Percentiles rank a stretch among this genome's conserved stretches.
These are phyloP conservation scores for Daldinia loculata DNA, from an alignment of 495 filamentous ascomycete species.

Conservation along the genomic window DNA sequence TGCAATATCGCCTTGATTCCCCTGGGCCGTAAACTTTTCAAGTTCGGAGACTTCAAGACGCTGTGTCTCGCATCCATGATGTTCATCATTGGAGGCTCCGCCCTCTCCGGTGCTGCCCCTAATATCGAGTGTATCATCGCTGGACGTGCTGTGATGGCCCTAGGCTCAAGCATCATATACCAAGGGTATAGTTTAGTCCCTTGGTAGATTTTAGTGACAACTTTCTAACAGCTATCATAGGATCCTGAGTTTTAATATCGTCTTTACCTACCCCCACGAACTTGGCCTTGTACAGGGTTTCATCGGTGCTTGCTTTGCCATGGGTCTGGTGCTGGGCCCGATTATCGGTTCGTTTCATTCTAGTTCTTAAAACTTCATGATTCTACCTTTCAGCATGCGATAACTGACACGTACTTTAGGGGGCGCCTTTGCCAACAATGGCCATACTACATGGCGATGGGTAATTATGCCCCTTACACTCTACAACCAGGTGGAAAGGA, in stretches of 20 bases:
- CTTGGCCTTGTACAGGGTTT: constrained; percentile 57
- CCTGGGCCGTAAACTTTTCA: constrained; percentile 54
- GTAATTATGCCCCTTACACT: constrained; percentile 11
- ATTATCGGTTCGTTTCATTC: constrained; percentile 57
- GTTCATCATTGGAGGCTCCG: constrained; percentile 61
- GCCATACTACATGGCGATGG: constrained; percentile 62
- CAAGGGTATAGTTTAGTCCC: constrained; percentile 44
- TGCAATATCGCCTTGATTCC: constrained; percentile 56
- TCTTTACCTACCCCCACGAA: constrained; percentile 55
- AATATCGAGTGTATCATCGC: constrained; percentile 60
- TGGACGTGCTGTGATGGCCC: constrained; percentile 53
- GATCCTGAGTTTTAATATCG: constrained; percentile 53
- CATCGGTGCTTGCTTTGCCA: constrained; percentile 55
- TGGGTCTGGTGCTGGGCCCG: constrained; percentile 63
- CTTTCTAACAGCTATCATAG: constrained; percentile 24
- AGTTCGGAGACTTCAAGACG: constrained; percentile 61
- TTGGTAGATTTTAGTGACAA: not conserved
- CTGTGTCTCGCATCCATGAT: constrained; percentile 57
- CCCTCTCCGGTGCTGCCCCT: constrained; percentile 62
- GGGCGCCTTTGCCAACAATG: constrained; percentile 60
- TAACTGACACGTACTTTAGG: constrained; percentile 14
- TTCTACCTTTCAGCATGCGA: not conserved
- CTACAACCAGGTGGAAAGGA: not conserved
- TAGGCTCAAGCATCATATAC: constrained; percentile 60
- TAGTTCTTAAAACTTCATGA: not conserved